Conservation (phyloP, 2,329 filamentous ascomycete species). For the Colletotrichum sp. region DNA sequence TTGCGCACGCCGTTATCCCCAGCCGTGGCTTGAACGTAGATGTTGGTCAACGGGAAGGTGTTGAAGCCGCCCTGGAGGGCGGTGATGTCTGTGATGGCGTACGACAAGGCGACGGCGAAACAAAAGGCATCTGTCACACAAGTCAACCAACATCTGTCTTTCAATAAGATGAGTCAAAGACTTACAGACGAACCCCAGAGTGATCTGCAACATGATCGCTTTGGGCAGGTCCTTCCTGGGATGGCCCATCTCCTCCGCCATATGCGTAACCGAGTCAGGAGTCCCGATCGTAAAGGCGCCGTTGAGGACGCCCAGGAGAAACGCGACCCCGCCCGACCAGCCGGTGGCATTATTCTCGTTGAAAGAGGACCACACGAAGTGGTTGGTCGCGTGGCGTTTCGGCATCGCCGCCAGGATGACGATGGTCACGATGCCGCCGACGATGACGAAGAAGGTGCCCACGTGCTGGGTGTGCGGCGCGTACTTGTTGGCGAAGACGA, state of each 20-base stretch:
- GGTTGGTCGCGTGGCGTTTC: slow-evolving; percentile 49
- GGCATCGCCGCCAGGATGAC: slow-evolving; percentile 61
- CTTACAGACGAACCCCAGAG: slow-evolving; percentile 46
- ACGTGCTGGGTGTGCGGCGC: slow-evolving; percentile 57
- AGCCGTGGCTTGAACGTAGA: slow-evolving; percentile 64
- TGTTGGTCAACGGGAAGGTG: slow-evolving; percentile 66
- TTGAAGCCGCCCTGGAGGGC: slow-evolving; percentile 55
- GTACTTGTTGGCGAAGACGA: slow-evolving; percentile 62
- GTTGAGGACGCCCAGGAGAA: slow-evolving; percentile 69
- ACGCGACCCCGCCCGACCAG: slow-evolving; percentile 65
- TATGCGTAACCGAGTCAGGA: slow-evolving; percentile 66
- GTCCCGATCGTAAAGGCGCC: slow-evolving; percentile 71
- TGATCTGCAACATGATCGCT: slow-evolving; percentile 54
- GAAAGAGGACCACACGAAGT: slow-evolving; percentile 59
- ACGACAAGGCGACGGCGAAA: slow-evolving; percentile 56
- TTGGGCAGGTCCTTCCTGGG: slow-evolving; percentile 54
- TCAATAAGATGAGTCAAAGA: slow-evolving; percentile 32
- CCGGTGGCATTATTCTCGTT: slow-evolving; percentile 54
- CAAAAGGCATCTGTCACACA: slow-evolving; percentile 51
- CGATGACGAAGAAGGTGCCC: slow-evolving; percentile 60
- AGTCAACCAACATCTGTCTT: not conserved
- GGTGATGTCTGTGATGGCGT: slow-evolving; percentile 60
- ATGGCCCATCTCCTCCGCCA: slow-evolving; percentile 63
- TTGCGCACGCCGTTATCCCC: slow-evolving; percentile 45
- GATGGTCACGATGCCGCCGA: slow-evolving; percentile 57